phyloP scores from a whole-genome alignment of 345 rosid species.

The Murraya paniculata region DNA sequence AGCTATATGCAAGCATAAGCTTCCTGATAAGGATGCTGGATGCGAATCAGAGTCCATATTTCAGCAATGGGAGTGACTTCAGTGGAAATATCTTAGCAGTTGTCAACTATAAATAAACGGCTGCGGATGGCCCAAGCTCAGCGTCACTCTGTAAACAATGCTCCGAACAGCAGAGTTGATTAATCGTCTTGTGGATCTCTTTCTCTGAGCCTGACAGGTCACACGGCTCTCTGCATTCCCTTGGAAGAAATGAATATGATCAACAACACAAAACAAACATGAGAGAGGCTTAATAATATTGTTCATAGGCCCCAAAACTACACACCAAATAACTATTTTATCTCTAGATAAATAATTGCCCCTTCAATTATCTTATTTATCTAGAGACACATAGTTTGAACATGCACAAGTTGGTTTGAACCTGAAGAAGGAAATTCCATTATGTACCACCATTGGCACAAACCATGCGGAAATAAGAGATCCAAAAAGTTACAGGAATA shows the following conservation, averaged over 20 bases:
- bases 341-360: neutral
- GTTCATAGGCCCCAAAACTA: neutral
- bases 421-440: neutral
- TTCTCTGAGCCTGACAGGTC: neutral
- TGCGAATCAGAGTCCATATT: constrained; percentile 6
- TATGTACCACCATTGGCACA: neutral
- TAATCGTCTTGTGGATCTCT: neutral
- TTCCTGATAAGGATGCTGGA: constrained; percentile 9
- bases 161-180: neutral
- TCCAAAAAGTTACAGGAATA: neutral
- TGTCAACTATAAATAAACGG: constrained; percentile 19
- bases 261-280: neutral
- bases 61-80: constrained; percentile 12
- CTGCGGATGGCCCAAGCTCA: neutral
- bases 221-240: neutral
- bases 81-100: constrained; percentile 17
- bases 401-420: too few relatives aligned
- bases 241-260: constrained; percentile 14
- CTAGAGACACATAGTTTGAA: too few relatives aligned
- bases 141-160: neutral
- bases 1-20: constrained; percentile 7
- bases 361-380: too few relatives aligned
- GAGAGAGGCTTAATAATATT: neutral
- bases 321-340: neutral
- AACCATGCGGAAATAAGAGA: neutral